These are phyloP conservation scores for Trifolium subterraneum DNA, from an alignment of 306 rosid species.

Conservation along the genomic window DNA sequence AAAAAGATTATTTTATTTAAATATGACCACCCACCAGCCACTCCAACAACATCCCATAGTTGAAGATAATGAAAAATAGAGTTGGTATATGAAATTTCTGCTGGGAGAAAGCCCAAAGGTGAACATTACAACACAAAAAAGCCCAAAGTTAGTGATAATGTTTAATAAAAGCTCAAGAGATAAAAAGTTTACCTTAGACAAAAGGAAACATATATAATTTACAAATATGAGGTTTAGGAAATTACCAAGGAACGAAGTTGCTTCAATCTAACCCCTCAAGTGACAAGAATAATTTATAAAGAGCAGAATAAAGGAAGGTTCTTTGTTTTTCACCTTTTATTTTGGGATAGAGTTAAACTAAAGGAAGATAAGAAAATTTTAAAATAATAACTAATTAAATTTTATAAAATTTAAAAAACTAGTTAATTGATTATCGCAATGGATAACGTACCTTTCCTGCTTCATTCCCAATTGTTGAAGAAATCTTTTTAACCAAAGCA, in stretches of 20 bases:
- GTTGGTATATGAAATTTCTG: background rate
- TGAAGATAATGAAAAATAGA: no score
- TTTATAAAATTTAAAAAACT: no score
- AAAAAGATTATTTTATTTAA: no score
- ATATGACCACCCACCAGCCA: no score
- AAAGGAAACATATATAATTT: background rate
- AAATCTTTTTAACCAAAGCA: no score
- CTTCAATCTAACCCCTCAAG: conserved; percentile 33
- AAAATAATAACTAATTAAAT: background rate
- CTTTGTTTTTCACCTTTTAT: background rate
- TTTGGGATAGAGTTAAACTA: conserved; percentile 6
- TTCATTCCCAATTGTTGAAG: no score
- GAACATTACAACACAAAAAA: background rate
- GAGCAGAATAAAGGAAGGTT: background rate
- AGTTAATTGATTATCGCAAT: no score
- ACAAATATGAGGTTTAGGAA: conserved; percentile 12
- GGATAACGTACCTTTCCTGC: no score
- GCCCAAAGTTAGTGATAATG: background rate
- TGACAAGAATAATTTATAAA: conserved; percentile 35
- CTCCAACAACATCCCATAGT: no score
- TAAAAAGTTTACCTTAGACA: conserved; percentile 1
- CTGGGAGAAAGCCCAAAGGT: background rate
- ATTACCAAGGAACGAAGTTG: conserved; percentile 32
- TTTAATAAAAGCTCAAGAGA: no score
- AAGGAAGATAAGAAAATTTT: background rate